phyloP scores from a whole-genome alignment of 495 filamentous ascomycete genomes.

The Staphylotrichum longicolle region DNA sequence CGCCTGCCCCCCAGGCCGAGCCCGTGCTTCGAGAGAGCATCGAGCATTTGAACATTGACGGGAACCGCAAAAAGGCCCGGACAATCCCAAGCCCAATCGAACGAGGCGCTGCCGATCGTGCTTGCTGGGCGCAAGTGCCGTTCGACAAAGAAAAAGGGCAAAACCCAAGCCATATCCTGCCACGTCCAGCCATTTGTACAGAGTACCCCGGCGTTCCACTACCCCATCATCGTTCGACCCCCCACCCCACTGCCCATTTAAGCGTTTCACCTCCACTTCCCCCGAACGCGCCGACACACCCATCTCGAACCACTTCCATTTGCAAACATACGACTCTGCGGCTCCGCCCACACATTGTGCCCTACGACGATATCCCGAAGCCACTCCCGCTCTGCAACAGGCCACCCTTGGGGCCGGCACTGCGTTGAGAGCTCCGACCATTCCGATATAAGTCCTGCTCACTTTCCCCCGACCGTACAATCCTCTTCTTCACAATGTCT shows the following conservation, averaged over 20 bases:
- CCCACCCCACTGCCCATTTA: slow-evolving; percentile 18
- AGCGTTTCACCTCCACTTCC: slow-evolving; percentile 31
- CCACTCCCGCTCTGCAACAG: slow-evolving; percentile 1
- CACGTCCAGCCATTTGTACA: no score
- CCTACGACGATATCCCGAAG: neutral
- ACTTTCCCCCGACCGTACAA: neutral
- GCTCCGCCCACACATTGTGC: neutral
- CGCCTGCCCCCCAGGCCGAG: no score
- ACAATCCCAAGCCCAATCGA: slow-evolving; percentile 14
- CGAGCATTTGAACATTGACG: no score
- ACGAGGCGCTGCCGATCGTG: slow-evolving; percentile 26
- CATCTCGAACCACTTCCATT: slow-evolving; percentile 31
- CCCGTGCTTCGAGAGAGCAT: neutral
- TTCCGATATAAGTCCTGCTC: slow-evolving; percentile 17
- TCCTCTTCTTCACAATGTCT: slow-evolving; percentile 38
- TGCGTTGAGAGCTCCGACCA: slow-evolving; percentile 3
- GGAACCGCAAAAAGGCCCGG: no score
- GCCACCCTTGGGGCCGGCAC: slow-evolving; percentile 9
- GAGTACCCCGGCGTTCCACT: slow-evolving; percentile 4
- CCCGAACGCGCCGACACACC: slow-evolving; percentile 10
- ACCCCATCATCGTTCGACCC: slow-evolving; percentile 30
- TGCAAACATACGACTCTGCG: slow-evolving; percentile 33
- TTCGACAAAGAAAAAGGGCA: slow-evolving; percentile 19
- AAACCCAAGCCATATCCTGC: neutral
- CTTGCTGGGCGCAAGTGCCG: neutral